Percentiles rank a stretch among this genome's conserved stretches.
Evolutionary conservation across 192 early-diverging fungal species (phyloP).

Genomic region (Chytriomyces confervae): DNA sequence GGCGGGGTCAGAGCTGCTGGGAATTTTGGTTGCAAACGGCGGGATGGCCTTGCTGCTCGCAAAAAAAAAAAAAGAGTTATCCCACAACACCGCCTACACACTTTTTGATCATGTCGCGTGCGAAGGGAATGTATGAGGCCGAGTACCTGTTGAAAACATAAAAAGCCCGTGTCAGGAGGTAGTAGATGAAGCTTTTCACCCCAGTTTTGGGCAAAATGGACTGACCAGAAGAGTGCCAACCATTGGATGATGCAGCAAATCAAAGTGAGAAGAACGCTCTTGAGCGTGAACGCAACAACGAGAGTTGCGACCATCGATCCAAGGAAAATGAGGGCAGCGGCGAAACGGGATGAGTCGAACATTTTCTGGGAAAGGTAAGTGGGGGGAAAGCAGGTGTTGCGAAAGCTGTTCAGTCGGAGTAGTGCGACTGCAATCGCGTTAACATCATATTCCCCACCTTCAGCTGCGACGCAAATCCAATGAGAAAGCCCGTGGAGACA

Average conservation of each 20-base stretch:
- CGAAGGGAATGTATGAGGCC: slow-evolving; percentile 86
- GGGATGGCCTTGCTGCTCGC: too few species aligned
- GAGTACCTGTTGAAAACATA: slow-evolving; percentile 33
- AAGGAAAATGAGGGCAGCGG: slow-evolving; percentile 77
- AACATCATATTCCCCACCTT: slow-evolving; percentile 64
- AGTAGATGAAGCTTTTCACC: background rate
- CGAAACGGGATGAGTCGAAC: slow-evolving; percentile 68
- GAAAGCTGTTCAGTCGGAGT: background rate
- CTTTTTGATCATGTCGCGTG: slow-evolving; percentile 61
- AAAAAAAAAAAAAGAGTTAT: background rate
- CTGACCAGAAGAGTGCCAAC: slow-evolving; percentile 81
- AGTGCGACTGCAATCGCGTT: too few species aligned
- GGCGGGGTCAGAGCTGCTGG: too few species aligned
- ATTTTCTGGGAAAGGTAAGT: slow-evolving; percentile 48
- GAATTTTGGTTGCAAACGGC: too few species aligned
- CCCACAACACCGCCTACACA: slow-evolving; percentile 40
- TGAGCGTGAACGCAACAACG: slow-evolving; percentile 71
- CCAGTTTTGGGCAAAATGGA: slow-evolving; percentile 72
- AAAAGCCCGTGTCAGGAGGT: background rate
- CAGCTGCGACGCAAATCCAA: slow-evolving; percentile 85
- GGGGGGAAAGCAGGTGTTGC: background rate
- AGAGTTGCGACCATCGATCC: slow-evolving; percentile 72
- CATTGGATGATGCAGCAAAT: slow-evolving; percentile 87
- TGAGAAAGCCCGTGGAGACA: slow-evolving; percentile 85
- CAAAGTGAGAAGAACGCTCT: slow-evolving; percentile 72